Evolutionary conservation across 331 rosid species (phyloP), one percentile per base, ranked within the genome.

Genomic region (Dryas integrifolia): DNA sequence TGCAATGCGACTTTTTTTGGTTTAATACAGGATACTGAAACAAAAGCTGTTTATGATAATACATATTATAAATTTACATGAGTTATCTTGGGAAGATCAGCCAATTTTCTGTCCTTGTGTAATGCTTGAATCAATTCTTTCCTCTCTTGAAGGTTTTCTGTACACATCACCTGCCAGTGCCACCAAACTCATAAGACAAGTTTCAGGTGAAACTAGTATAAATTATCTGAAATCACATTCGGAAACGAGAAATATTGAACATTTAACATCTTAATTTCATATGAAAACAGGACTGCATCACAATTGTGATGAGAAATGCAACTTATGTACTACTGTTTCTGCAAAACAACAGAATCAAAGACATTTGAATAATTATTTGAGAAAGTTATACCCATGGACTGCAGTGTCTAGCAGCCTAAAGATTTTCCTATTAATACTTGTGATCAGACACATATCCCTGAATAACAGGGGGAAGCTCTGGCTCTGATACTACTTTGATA

Each of bases 11-110:
- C 35, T 30, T 30, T 2, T 30, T 30, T 30, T 30, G 35, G 35
- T 30, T 30, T 30, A 30, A 30, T 30, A 2, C 35, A 30, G 35
- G 35, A 30, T 30, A 30, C 35, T 30, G 35, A 30, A 30, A 30
- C 2, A 30, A 30, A 30, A 1, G 66, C 4, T 14, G 24, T 15
- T 15, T 47, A 38, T 21, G 24, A 21, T 44, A 57, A 11, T 13
- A 18, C 38, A 56, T 7, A 0, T 1, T 46, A 26, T 18, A 40
- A 30, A 47, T 45, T 67, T 40, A 93, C 98, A 92, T 88, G 93
- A 40, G 81, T 63, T 46, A 93, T 91, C 85, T 79, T 93, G 4
- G 97, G 97, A 81, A 93, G 95, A 79, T 86, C 57, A 26, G 92
- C 84, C 57, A 82, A 39, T 51, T 84, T 84, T 68, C 98, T 84